These are phyloP conservation scores for Quercus tomentella DNA, from an alignment of 331 rosid species.

Conservation along the genomic window DNA sequence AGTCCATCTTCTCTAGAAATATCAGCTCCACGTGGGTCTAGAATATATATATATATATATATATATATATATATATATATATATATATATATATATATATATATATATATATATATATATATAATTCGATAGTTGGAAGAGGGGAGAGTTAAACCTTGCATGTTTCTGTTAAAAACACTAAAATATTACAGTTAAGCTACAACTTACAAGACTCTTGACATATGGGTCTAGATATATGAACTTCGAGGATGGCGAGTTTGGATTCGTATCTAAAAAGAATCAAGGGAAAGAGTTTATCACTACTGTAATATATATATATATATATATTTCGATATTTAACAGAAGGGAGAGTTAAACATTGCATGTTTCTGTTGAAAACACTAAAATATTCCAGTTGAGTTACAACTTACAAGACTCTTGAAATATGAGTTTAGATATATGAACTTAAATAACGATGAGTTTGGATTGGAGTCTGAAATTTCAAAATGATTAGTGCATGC, in stretches of 20 bases:
- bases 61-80: too few species aligned
- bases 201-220: not conserved
- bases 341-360: too few species aligned
- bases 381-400: too few species aligned
- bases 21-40: constrained; percentile 19
- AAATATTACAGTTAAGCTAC: too few species aligned
- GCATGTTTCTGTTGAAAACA: too few species aligned
- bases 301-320: not conserved
- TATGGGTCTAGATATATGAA: not conserved
- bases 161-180: too few species aligned
- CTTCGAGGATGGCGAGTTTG: not conserved
- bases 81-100: too few species aligned
- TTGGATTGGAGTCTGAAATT: not conserved
- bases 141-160: too few species aligned
- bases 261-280: not conserved
- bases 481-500: not conserved
- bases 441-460: not conserved
- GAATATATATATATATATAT: too few species aligned
- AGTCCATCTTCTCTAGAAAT: constrained; percentile 12
- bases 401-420: not conserved
- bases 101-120: too few species aligned
- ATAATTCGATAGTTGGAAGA: too few species aligned
- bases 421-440: not conserved
- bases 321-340: too few species aligned
- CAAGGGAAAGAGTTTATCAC: constrained; percentile 1